Conservation (phyloP, 2,329 filamentous ascomycete species). For the Claviceps monticola region DNA sequence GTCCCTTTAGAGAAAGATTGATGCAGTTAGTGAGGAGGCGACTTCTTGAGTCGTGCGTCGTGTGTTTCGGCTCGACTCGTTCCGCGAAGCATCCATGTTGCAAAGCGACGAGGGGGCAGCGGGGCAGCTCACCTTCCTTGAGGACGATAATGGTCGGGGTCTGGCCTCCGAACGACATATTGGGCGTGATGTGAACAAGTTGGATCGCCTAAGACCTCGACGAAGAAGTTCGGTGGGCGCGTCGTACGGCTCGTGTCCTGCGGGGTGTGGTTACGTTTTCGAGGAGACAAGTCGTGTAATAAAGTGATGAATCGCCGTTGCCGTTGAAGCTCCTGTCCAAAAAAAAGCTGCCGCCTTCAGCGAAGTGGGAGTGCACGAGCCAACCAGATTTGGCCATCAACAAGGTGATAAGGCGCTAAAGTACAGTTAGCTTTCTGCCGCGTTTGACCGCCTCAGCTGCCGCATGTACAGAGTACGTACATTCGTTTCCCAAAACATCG, state of each 20-base stretch:
- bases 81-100: slow-evolving; percentile 5
- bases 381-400: not conserved
- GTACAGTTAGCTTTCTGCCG: not conserved
- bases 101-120: slow-evolving; percentile 13
- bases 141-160: slow-evolving; percentile 96
- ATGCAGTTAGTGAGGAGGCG: not conserved
- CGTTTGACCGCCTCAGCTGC: not conserved
- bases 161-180: slow-evolving; percentile 93
- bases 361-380: not conserved
- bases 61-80: not conserved
- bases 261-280: not conserved
- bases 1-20: slow-evolving; percentile 48
- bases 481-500: too few species aligned
- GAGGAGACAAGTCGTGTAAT: not conserved
- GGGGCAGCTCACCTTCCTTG: slow-evolving; percentile 63
- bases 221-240: slow-evolving; percentile 4
- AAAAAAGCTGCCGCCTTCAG: slow-evolving; percentile 5
- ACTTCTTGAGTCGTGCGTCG: slow-evolving; percentile 1
- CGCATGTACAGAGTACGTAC: not conserved
- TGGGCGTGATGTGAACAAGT: slow-evolving; percentile 13
- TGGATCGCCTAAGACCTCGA: slow-evolving; percentile 7
- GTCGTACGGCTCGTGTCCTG: not conserved
- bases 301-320: not conserved
- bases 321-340: slow-evolving; percentile 4
- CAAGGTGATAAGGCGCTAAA: not conserved